Conservation (phyloP, 2,329 filamentous ascomycete species). For the Tolypocladium paradoxum region DNA sequence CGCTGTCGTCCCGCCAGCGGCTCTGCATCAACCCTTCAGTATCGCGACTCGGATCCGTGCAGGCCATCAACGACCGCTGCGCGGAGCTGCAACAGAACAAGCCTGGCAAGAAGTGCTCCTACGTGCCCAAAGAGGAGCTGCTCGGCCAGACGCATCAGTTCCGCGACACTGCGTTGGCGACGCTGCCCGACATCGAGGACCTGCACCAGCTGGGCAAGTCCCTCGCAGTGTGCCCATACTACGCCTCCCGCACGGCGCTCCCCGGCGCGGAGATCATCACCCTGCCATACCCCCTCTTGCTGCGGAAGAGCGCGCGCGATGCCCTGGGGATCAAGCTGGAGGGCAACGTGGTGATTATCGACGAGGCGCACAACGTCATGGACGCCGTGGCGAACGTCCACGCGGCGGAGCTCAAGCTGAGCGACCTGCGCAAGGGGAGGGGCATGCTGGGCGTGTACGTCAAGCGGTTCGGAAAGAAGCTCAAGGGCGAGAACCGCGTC, state of each 20-base stretch:
- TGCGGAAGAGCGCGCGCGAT: conserved; percentile 80
- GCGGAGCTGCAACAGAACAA: conserved; percentile 74
- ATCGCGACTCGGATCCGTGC: conserved; percentile 53
- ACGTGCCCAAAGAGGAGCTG: conserved; percentile 68
- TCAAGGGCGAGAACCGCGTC: conserved; percentile 84
- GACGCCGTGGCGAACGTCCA: conserved; percentile 84
- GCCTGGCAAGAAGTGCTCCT: conserved; percentile 53
- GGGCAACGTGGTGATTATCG: conserved; percentile 84
- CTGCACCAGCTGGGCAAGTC: conserved; percentile 66
- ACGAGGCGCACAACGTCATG: conserved; percentile 97
- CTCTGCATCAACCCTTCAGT: conserved; percentile 85
- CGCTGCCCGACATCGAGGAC: conserved; percentile 88
- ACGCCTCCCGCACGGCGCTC: conserved; percentile 81
- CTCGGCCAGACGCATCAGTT: conserved; percentile 66
- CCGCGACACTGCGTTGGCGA: conserved; percentile 73
- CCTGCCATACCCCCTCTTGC: conserved; percentile 78
- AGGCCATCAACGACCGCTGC: conserved; percentile 88
- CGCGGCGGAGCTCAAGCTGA: conserved; percentile 63
- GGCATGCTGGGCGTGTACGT: conserved; percentile 73
- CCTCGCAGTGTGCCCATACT: conserved; percentile 84
- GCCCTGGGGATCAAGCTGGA: conserved; percentile 79
- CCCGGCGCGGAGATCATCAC: conserved; percentile 81
- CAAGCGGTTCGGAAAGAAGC: conserved; percentile 73
- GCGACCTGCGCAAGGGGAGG: conserved; percentile 62
- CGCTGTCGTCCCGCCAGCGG: conserved; percentile 77